A percentile compares a stretch with the other conserved stretches of the same genome.
phyloP scores from a whole-genome alignment of 257 asterid genomes.

The Ballota nigra region DNA sequence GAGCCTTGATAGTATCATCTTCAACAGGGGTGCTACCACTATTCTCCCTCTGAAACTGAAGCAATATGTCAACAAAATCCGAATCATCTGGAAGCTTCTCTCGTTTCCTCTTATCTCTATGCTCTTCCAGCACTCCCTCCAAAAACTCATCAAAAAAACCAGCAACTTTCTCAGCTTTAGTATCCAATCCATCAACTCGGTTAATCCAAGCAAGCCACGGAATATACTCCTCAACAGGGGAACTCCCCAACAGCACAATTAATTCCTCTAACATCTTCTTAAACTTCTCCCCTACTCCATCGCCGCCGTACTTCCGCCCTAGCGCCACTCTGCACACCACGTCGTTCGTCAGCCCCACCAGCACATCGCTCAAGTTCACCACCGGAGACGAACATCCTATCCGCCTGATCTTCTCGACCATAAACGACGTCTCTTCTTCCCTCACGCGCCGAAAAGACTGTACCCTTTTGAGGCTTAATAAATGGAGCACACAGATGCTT shows the following conservation, averaged over 20 bases:
- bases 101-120: constrained; percentile 3
- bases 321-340: constrained; percentile 35
- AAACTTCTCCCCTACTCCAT: constrained; percentile 24
- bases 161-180: constrained; percentile 29
- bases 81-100: background rate
- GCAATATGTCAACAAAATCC: constrained; percentile 42
- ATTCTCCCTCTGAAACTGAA: constrained; percentile 27
- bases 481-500: constrained; percentile 42
- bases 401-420: constrained; percentile 39
- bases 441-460: constrained; percentile 31
- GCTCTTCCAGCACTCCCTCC: constrained; percentile 32
- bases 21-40: background rate
- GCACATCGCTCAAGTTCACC: constrained; percentile 32
- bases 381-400: background rate
- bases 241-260: constrained; percentile 27
- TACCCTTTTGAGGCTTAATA: constrained; percentile 44
- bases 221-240: constrained; percentile 28
- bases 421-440: constrained; percentile 40
- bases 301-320: constrained; percentile 38
- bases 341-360: constrained; percentile 27
- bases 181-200: constrained; percentile 28
- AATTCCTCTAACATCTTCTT: constrained; percentile 1
- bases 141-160: constrained; percentile 44
- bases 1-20: background rate
- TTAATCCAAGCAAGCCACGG: constrained; percentile 43